These are phyloP conservation scores for Penicillium polonicum DNA, from an alignment of 2,329 filamentous ascomycete species.

Conservation along the genomic window DNA sequence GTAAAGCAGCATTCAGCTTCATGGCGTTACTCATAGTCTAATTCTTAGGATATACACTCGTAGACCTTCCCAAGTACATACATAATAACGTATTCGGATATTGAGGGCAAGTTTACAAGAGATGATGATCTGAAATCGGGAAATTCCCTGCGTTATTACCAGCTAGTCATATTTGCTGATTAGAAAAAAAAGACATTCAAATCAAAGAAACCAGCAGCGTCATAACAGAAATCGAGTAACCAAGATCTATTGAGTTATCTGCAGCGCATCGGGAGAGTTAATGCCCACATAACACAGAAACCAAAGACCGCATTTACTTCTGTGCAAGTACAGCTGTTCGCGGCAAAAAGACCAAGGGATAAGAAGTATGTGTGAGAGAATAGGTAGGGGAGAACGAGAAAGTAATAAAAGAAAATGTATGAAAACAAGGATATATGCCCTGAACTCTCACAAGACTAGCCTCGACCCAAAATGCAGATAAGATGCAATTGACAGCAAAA, in stretches of 20 bases:
- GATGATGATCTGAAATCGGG: neutral
- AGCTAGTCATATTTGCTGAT: neutral
- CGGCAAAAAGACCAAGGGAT: neutral
- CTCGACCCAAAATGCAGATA: conserved; percentile 22
- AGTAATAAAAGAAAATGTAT: conserved; percentile 18
- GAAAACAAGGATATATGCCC: conserved; percentile 22
- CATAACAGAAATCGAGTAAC: conserved; percentile 6
- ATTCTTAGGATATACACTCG: neutral
- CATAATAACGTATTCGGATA: no score
- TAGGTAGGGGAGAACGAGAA: conserved; percentile 9
- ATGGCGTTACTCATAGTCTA: neutral
- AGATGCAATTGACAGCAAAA: conserved; percentile 21
- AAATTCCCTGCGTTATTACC: conserved; percentile 3
- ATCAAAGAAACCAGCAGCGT: neutral
- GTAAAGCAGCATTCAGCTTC: neutral
- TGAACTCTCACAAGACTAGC: conserved; percentile 20
- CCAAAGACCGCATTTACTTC: neutral
- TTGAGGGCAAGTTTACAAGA: neutral
- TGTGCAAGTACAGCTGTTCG: neutral
- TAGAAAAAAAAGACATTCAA: neutral
- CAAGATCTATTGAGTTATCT: conserved; percentile 19
- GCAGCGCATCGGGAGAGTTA: conserved; percentile 12
- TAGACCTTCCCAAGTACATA: neutral
- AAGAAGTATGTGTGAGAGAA: conserved; percentile 16
- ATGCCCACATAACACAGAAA: conserved; percentile 5